Evolutionary conservation across 192 early-diverging fungal species (phyloP).

Genomic region (Gigaspora rosea): DNA sequence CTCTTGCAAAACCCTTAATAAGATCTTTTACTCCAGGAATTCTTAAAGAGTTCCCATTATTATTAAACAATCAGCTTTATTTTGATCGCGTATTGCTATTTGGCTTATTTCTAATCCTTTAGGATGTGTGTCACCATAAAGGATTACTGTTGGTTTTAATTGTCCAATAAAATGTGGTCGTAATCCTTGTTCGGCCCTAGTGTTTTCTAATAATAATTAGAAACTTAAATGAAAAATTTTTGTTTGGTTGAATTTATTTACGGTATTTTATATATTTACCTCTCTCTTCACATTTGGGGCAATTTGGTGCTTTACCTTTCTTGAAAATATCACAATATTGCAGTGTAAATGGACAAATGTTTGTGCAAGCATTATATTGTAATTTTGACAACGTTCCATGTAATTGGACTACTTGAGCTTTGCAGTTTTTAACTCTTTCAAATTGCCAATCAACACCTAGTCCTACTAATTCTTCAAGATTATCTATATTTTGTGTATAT

Average conservation of each 20-base stretch:
- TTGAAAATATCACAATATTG: constrained; percentile 64
- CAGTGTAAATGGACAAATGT: constrained; percentile 62
- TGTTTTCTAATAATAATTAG: constrained; percentile 34
- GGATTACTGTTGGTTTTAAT: constrained; percentile 88
- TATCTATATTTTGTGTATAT: too few species aligned
- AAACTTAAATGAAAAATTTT: not conserved
- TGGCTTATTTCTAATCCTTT: constrained; percentile 68
- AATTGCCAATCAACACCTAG: too few species aligned
- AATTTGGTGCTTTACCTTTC: constrained; percentile 71
- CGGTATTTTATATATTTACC: constrained; percentile 27
- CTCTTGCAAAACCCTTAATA: constrained; percentile 70
- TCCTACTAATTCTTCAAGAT: too few species aligned
- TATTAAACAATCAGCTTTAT: constrained; percentile 73
- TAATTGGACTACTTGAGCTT: too few species aligned
- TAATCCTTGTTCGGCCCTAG: constrained; percentile 69
- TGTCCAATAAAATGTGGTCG: constrained; percentile 73
- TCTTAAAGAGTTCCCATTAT: constrained; percentile 91
- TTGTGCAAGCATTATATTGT: constrained; percentile 82
- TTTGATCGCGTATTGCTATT: constrained; percentile 56
- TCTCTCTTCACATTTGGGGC: constrained; percentile 53
- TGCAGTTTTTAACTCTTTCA: too few species aligned
- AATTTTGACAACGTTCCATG: constrained; percentile 68
- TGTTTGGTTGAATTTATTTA: not conserved
- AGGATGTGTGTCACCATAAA: constrained; percentile 92
- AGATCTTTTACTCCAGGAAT: constrained; percentile 77